Evolutionary conservation across 345 rosid genomes (phyloP).

Genomic region (Arabis hirsuta): DNA sequence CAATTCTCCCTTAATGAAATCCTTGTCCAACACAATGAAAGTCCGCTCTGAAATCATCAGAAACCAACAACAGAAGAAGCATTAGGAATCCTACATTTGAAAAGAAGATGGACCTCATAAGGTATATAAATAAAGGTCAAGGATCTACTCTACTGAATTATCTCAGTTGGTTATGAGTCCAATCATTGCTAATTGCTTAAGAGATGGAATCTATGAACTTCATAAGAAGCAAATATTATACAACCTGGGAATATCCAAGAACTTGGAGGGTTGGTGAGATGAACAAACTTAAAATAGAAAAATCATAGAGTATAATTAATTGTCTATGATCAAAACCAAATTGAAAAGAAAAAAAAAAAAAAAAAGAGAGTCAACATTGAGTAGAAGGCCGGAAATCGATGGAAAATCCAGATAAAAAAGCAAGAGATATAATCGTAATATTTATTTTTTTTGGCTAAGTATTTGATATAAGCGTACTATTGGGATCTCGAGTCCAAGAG

Average conservation of each 20-base stretch:
- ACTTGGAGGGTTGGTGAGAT: background rate
- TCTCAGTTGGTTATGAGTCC: background rate
- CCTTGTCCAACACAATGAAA: conserved; percentile 85
- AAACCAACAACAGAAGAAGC: conserved; percentile 19
- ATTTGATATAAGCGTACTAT: conserved; percentile 47
- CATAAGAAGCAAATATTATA: background rate
- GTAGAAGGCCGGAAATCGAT: background rate
- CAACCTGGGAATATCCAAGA: background rate
- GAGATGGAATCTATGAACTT: background rate
- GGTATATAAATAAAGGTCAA: no score
- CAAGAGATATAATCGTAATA: conserved; percentile 48
- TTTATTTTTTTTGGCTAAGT: conserved; percentile 10
- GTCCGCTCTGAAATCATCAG: conserved; percentile 71
- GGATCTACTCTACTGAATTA: no score
- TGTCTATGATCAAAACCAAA: background rate
- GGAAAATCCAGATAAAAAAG: background rate
- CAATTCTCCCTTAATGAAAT: conserved; percentile 56
- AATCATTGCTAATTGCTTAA: background rate
- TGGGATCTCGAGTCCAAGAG: conserved; percentile 91
- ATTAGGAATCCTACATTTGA: background rate
- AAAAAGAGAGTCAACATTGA: background rate
- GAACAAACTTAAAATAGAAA: background rate
- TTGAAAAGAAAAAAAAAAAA: background rate
- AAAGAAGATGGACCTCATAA: background rate
- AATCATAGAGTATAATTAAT: background rate